phyloP scores from a whole-genome alignment of 2,329 filamentous ascomycete species.

The Aspergillus phoenicis region DNA sequence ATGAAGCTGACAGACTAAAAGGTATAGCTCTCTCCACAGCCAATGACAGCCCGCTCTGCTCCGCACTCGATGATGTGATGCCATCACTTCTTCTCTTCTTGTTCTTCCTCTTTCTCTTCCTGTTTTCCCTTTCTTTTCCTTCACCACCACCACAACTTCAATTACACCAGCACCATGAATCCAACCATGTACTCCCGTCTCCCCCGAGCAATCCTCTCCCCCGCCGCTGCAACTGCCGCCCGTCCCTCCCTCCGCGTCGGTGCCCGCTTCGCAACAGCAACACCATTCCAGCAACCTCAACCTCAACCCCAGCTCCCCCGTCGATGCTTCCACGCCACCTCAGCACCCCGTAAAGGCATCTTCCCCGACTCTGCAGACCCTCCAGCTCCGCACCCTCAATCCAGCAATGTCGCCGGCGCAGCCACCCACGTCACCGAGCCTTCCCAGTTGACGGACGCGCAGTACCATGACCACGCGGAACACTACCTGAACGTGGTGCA shows the following conservation, averaged over 20 bases:
- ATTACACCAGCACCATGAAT: neutral
- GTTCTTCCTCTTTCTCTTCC: conserved; percentile 7
- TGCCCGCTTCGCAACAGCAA: conserved; percentile 18
- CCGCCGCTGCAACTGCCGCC: conserved; percentile 12
- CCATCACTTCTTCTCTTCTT: conserved; percentile 12
- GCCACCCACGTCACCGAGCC: conserved; percentile 53
- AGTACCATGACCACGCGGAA: conserved; percentile 80
- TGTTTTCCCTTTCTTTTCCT: neutral
- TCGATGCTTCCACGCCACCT: conserved; percentile 41
- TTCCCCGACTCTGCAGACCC: conserved; percentile 63
- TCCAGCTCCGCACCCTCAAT: conserved; percentile 42
- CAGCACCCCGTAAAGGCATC: conserved; percentile 52
- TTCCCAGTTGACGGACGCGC: conserved; percentile 65
- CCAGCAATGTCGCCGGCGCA: conserved; percentile 44
- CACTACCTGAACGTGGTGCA: conserved; percentile 67
- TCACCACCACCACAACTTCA: neutral
- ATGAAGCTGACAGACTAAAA: neutral
- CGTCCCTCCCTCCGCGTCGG: conserved; percentile 26
- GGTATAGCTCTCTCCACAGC: neutral
- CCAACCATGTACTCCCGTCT: conserved; percentile 44
- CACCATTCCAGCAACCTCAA: conserved; percentile 19
- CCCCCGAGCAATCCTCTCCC: conserved; percentile 42
- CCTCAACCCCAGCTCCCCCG: conserved; percentile 12
- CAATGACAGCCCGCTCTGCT: conserved; percentile 1
- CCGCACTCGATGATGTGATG: conserved; percentile 17